Conservation (phyloP, 2,329 filamentous ascomycete genomes). For the Colletotrichum eremochloae region DNA sequence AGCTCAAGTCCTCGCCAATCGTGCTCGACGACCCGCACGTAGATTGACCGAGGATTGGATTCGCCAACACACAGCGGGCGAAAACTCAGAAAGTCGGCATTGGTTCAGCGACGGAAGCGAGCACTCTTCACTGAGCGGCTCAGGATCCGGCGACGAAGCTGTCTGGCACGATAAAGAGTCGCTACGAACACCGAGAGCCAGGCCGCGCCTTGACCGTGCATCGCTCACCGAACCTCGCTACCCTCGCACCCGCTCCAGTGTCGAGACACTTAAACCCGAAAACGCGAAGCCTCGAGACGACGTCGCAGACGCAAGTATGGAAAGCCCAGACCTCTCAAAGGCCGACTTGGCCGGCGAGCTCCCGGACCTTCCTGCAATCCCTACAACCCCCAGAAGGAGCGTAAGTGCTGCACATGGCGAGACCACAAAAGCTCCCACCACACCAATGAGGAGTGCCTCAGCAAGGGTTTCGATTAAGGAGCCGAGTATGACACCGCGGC, state of each 20-base stretch:
- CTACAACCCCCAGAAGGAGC: constrained; percentile 51
- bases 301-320: constrained; percentile 30
- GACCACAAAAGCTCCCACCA: constrained; percentile 48
- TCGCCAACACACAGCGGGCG: constrained; percentile 82
- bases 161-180: constrained; percentile 64
- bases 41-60: constrained; percentile 89
- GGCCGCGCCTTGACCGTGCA: constrained; percentile 41
- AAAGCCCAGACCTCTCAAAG: constrained; percentile 35
- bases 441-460: constrained; percentile 52
- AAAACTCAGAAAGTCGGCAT: constrained; percentile 61
- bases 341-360: constrained; percentile 34
- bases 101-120: constrained; percentile 64
- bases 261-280: constrained; percentile 65
- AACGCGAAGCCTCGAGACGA: constrained; percentile 38
- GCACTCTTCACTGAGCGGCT: constrained; percentile 80
- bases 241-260: constrained; percentile 65
- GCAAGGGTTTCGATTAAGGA: constrained; percentile 54
- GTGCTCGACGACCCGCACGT: constrained; percentile 69
- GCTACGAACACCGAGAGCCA: constrained; percentile 62
- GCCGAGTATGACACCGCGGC: constrained; percentile 63
- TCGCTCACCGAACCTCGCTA: constrained; percentile 51
- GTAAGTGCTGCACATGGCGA: constrained; percentile 48
- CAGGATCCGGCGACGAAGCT: constrained; percentile 63
- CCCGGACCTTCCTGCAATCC: constrained; percentile 20
- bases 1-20: constrained; percentile 71